Base-by-base conservation (phyloP, 1,139 yeast species). In the Chernovozyma aurita region DNA sequence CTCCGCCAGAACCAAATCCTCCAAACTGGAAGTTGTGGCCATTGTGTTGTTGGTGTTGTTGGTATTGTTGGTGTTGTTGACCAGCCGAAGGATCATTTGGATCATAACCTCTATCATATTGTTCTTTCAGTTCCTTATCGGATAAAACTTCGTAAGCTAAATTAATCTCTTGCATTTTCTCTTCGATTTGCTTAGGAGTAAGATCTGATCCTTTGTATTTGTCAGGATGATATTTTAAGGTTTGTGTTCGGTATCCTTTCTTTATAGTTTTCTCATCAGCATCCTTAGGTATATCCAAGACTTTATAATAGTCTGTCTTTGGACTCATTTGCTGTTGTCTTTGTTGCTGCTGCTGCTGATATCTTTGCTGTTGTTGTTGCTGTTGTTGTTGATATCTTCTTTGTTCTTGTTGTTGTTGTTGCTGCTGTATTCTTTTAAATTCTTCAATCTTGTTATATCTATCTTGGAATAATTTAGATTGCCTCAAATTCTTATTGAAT, bases 151-250 rank as follows among this genome's bases (percentile, higher is more conserved):
- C 97, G 55, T 92, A 90, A 0, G 98, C 98, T 53, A 84, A 87
- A 58, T 92, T 92, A 45, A 92, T 85, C 35, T 83, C 90, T 39
- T 95, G 88, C 94, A 92, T 92, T 50, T 85, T 86, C 31, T 67
- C 66, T 57, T 87, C 95, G 28, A 84, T 83, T 43, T 84, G 75
- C 20, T 82, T 88, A n/a, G 78, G 72, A 2, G 77, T 61, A 45
- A 84, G 53, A 28, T 80, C 87, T 22, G 79, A 80, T 3, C 73
- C 72, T 53, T 78, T 80, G 51, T 82, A 78, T 59, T 92, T 90
- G 59, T 92, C 98, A 0, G 98, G 98, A 53, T 92, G 98, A 55
- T 73, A 85, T 52, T 80, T 80, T 52, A 84, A 80, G 25, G 95
- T 84, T 52, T 83, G 76, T 8, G 79, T 68, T 42, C 96, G 70